Conservation (phyloP, 2,329 filamentous ascomycete genomes). For the Lachnellula arida region DNA sequence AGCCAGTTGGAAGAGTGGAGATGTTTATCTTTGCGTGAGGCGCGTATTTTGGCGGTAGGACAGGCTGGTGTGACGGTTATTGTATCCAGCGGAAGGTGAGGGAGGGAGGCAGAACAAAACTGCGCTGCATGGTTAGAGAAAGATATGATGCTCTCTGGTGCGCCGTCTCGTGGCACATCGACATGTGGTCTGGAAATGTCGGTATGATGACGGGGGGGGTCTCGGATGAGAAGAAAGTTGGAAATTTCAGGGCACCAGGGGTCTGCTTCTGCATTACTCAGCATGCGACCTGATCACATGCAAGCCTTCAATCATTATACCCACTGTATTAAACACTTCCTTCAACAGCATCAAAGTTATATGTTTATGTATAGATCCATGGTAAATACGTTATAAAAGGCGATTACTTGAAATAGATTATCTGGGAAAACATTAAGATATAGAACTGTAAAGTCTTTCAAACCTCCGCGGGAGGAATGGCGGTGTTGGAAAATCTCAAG, state of each 20-base stretch:
- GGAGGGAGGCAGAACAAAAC: conserved; percentile 52
- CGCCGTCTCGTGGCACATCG: conserved; percentile 28
- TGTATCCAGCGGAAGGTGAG: conserved; percentile 51
- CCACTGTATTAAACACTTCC: no score
- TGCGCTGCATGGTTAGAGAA: conserved; percentile 52
- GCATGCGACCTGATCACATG: conserved; percentile 1
- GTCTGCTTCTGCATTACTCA: background rate
- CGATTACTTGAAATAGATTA: no score
- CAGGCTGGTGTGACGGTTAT: conserved; percentile 36
- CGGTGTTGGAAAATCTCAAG: background rate
- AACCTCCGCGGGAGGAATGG: background rate
- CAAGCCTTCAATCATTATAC: background rate
- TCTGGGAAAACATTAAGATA: no score
- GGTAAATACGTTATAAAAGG: no score
- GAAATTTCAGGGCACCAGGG: background rate
- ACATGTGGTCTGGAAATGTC: background rate
- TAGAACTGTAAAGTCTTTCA: background rate
- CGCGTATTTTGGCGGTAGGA: conserved; percentile 30
- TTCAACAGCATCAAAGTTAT: no score
- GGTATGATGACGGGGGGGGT: background rate
- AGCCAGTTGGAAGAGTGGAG: conserved; percentile 45
- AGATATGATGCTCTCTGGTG: conserved; percentile 29
- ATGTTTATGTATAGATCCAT: no score
- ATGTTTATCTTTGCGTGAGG: conserved; percentile 49
- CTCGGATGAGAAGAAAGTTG: background rate